Evolutionary conservation across 1,139 yeast genomes (phyloP), one percentile per base, ranked within the genome.

Genomic region (Geotrichum cucujoidarum): DNA sequence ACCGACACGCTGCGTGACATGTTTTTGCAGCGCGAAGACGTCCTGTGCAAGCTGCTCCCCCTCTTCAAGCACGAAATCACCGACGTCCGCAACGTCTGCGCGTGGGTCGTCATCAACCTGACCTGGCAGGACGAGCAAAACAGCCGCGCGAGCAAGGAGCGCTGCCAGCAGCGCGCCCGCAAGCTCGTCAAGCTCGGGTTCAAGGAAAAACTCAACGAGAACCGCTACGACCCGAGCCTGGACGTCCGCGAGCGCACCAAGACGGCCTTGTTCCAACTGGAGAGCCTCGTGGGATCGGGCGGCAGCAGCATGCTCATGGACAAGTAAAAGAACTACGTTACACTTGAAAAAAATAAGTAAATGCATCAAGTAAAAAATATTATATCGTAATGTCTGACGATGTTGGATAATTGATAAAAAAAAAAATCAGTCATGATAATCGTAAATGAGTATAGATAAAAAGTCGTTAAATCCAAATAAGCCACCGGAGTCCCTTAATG

Each of bases 71-170:
- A 74, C 60, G 68, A 68, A 32, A 64, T 65, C 40, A 57, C 64
- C 17, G 72, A 70, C 31, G 63, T 78, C n/a, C 72, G 78, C 50
- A 60, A 75, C 8, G 80, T 82, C 0, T 72, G 79, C 55, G 66
- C 79, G 7, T 80, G 86, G 85, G 68, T 78, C 0, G 59, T 80
- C 2, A 77, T 78, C 49, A 80, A 81, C 55, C 60, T 81, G 46
- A 72, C 83, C 1, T 78, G 82, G 81, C 53, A 59, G 34, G 73
- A 67, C 33, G 70, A 66, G 37, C 40, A 30, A 6, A 37, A 32
- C 16, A 31, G 27, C 35, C 24, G 25, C 27, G 34, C 29, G 8
- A 18, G 10, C 27, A 46, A 51, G 40, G 47, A 54, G 47, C 32
- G 47, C 21, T 34, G 45, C 20, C 46, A 47, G 34, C 37, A 21